Evolutionary conservation across 2,329 filamentous ascomycete genomes (phyloP).

Genomic region (Dichotomopilus funicola): DNA sequence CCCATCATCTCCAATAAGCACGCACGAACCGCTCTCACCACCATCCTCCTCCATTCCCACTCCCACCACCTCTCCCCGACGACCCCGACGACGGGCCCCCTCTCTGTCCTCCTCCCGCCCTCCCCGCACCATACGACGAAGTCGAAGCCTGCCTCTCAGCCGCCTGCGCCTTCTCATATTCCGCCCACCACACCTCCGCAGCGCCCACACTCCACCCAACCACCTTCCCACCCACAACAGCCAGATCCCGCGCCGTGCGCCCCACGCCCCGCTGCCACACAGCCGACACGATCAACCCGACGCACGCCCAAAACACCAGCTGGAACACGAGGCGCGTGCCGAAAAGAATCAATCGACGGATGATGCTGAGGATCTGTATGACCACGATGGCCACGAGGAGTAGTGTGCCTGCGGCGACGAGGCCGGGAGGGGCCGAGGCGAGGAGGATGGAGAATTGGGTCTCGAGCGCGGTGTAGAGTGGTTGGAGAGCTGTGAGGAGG

Average conservation of each 20-base stretch:
- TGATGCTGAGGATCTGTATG: conserved; percentile 61
- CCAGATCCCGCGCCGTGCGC: conserved; percentile 55
- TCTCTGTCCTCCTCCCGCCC: background rate
- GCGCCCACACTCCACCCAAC: conserved; percentile 42
- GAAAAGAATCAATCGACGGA: conserved; percentile 67
- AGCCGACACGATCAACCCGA: conserved; percentile 49
- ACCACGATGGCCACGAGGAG: conserved; percentile 52
- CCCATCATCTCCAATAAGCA: background rate
- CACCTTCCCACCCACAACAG: conserved; percentile 38
- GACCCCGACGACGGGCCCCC: background rate
- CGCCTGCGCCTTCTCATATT: conserved; percentile 48
- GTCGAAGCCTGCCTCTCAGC: conserved; percentile 30
- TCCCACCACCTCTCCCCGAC: background rate
- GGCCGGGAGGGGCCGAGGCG: conserved; percentile 37
- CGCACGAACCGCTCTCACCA: background rate
- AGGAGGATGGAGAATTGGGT: conserved; percentile 36
- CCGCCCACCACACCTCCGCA: conserved; percentile 48
- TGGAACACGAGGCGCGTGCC: conserved; percentile 63
- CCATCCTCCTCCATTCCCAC: background rate
- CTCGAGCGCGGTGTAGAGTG: conserved; percentile 21
- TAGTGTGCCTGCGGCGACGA: conserved; percentile 40
- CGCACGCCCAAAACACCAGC: conserved; percentile 56
- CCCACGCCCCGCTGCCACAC: conserved; percentile 61
- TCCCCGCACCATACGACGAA: conserved; percentile 22
- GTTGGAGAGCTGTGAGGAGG: conserved; percentile 34